Conservation (phyloP, 2,329 filamentous ascomycete species). For the Rosellinia necatrix region DNA sequence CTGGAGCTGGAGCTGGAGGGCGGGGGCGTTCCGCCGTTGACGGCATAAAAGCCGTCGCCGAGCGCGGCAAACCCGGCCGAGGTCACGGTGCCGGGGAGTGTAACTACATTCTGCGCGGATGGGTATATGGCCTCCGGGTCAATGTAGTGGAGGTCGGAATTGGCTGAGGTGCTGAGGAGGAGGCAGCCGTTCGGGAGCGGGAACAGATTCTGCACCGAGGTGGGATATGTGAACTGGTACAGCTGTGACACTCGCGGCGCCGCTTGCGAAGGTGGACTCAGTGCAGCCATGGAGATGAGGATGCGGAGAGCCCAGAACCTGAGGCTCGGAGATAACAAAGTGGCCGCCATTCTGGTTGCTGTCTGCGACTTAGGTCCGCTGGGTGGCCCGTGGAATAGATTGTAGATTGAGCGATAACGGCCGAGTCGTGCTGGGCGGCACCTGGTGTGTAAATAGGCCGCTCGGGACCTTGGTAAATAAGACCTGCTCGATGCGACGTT, state of each 20-base stretch:
- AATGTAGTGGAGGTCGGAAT: slow-evolving; percentile 25
- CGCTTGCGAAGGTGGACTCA: slow-evolving; percentile 3
- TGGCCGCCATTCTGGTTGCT: slow-evolving; percentile 3
- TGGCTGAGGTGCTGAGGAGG: slow-evolving; percentile 26
- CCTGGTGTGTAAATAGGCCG: slow-evolving; percentile 15
- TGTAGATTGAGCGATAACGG: not conserved
- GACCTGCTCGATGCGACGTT: not conserved
- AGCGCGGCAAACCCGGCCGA: slow-evolving; percentile 25
- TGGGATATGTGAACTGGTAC: slow-evolving; percentile 27
- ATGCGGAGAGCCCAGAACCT: not conserved
- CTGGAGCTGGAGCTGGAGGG: slow-evolving; percentile 12
- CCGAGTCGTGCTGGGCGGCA: not conserved
- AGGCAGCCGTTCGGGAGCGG: slow-evolving; percentile 28
- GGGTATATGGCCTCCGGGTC: slow-evolving; percentile 25
- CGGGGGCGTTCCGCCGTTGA: slow-evolving; percentile 24
- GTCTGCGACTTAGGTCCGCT: not conserved
- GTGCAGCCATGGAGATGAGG: slow-evolving; percentile 9
- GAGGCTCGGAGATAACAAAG: slow-evolving; percentile 3
- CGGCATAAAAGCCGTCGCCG: slow-evolving; percentile 24
- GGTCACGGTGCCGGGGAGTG: slow-evolving; percentile 13
- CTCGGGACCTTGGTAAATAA: not conserved
- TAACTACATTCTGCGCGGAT: slow-evolving; percentile 19
- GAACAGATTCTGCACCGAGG: slow-evolving; percentile 23
- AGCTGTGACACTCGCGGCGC: slow-evolving; percentile 18
- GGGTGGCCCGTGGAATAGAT: not conserved